phyloP scores from a whole-genome alignment of 257 asterid genomes.

The Solanum piurae region DNA sequence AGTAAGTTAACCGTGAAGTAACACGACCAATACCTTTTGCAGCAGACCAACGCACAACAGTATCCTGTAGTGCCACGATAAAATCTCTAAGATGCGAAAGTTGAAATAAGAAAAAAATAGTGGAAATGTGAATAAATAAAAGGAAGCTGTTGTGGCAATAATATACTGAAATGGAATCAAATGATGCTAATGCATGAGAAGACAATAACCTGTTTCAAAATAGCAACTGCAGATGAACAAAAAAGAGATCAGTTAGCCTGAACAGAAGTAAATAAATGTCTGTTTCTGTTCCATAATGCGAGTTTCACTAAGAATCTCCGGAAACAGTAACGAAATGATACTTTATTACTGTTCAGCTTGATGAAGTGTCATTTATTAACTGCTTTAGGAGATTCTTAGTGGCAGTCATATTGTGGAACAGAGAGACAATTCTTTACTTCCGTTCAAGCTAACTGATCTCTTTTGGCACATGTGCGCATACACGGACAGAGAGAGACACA shows the following conservation, averaged over 20 bases:
- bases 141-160: background rate
- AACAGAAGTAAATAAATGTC: background rate
- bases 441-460: background rate
- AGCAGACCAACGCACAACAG: constrained; percentile 98
- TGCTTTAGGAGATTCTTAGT: background rate
- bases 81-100: background rate
- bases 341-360: background rate
- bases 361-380: background rate
- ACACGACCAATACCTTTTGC: constrained; percentile 98
- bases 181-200: background rate
- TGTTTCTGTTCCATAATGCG: background rate
- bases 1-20: constrained; percentile 62
- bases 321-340: background rate
- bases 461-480: background rate
- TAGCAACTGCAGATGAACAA: background rate
- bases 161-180: background rate
- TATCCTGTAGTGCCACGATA: constrained; percentile 44
- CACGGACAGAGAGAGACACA: background rate
- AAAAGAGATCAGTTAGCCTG: background rate
- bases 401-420: background rate
- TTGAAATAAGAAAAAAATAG: background rate
- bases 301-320: background rate
- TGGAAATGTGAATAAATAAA: background rate
- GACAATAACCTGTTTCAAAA: background rate
- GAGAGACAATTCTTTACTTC: background rate